These are phyloP conservation scores for Oryza rufipogon DNA, from an alignment of 176 grass and related monocot genomes.

Conservation along the genomic window DNA sequence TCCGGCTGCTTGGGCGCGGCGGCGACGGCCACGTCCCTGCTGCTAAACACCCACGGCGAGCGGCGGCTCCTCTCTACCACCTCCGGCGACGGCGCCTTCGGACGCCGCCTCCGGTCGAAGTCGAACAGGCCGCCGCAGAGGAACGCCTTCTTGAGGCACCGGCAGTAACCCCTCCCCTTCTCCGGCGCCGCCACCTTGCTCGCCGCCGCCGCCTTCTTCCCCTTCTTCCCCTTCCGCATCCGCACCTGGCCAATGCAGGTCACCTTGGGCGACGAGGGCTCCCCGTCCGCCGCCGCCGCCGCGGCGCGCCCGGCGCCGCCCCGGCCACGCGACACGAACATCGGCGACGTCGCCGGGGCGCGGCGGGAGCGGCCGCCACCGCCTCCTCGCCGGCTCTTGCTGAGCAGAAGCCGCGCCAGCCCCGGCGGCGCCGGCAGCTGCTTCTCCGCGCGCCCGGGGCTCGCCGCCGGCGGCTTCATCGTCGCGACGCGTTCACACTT, in stretches of 20 bases:
- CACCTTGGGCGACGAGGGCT: slow-evolving; percentile 79
- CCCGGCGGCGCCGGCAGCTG: slow-evolving; percentile 52
- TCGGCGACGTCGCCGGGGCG: slow-evolving; percentile 50
- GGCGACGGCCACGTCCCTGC: slow-evolving; percentile 44
- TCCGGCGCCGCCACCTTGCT: background rate
- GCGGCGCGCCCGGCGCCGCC: slow-evolving; percentile 43
- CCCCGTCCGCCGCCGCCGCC: slow-evolving; percentile 25
- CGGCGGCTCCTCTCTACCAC: slow-evolving; percentile 16
- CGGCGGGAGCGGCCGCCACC: slow-evolving; percentile 45
- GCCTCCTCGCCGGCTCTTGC: slow-evolving; percentile 51
- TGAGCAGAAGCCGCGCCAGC: slow-evolving; percentile 60
- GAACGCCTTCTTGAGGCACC: slow-evolving; percentile 63
- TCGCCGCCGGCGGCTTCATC: slow-evolving; percentile 56
- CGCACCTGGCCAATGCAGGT: slow-evolving; percentile 92
- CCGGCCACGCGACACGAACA: slow-evolving; percentile 55
- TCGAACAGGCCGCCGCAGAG: slow-evolving; percentile 65
- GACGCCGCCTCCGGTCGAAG: slow-evolving; percentile 15
- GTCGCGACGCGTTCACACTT: no score
- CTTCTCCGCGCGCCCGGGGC: slow-evolving; percentile 62
- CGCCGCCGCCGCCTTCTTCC: slow-evolving; percentile 24
- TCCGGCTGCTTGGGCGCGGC: slow-evolving; percentile 38
- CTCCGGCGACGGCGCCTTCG: slow-evolving; percentile 38
- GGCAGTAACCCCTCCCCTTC: slow-evolving; percentile 53
- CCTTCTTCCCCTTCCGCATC: slow-evolving; percentile 63
- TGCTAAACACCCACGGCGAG: slow-evolving; percentile 63